These are phyloP conservation scores for Ballota nigra DNA, from an alignment of 257 asterid species.

Conservation along the genomic window DNA sequence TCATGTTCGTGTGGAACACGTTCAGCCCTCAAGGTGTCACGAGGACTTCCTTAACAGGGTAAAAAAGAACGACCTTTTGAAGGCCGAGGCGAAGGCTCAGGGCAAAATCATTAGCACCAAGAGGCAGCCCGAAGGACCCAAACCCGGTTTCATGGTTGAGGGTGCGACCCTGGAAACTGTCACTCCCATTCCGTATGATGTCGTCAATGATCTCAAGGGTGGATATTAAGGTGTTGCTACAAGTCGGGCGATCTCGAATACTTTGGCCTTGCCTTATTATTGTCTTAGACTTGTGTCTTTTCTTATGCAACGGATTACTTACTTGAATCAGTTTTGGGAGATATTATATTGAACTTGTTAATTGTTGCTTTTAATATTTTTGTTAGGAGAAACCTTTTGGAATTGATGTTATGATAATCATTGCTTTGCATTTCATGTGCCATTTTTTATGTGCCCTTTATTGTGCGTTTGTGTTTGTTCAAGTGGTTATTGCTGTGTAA, in stretches of 20 bases:
- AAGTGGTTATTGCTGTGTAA: background rate
- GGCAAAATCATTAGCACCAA: slow-evolving; percentile 78
- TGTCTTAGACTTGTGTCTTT: slow-evolving; percentile 14
- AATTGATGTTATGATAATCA: background rate
- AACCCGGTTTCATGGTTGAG: slow-evolving; percentile 86
- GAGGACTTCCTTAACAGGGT: slow-evolving; percentile 62
- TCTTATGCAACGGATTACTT: slow-evolving; percentile 20
- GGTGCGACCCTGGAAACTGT: slow-evolving; percentile 80
- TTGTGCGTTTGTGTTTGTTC: background rate
- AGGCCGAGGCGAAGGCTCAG: slow-evolving; percentile 67
- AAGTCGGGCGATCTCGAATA: background rate
- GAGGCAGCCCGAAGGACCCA: slow-evolving; percentile 83
- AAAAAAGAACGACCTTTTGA: slow-evolving; percentile 55
- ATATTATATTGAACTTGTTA: background rate
- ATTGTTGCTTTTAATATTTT: background rate
- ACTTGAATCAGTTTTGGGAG: slow-evolving; percentile 19
- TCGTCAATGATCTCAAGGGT: slow-evolving; percentile 92
- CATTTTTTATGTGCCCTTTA: background rate
- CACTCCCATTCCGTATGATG: slow-evolving; percentile 91
- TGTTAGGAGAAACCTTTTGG: background rate
- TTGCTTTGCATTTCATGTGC: background rate
- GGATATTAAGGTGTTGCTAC: slow-evolving; percentile 45
- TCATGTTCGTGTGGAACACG: slow-evolving; percentile 83
- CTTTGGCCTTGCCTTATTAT: background rate
- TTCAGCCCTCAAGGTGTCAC: slow-evolving; percentile 69